A percentile compares a stretch with the other conserved stretches of the same genome.
Conservation (phyloP, 148 eudicot genomes). For the Fagopyrum tataricum region DNA sequence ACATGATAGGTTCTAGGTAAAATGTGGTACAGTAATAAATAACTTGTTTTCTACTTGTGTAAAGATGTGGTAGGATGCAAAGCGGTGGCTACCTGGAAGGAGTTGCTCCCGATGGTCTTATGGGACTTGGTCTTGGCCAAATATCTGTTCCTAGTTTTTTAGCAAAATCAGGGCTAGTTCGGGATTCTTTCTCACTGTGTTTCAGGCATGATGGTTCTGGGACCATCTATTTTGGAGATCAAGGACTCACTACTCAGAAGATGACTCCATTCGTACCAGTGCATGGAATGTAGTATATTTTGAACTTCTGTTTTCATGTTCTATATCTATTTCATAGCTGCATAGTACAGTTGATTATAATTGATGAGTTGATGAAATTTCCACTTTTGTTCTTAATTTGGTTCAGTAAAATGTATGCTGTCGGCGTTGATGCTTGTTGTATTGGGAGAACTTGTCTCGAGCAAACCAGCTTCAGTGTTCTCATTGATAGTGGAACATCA, state of each 20-base stretch:
- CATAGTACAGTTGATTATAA: not conserved
- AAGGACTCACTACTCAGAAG: constrained; percentile 48
- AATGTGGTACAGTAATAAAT: not conserved
- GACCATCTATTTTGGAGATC: constrained; percentile 79
- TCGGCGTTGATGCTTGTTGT: constrained; percentile 73
- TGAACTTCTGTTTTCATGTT: not conserved
- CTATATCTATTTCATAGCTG: not conserved
- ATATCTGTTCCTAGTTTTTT: constrained; percentile 78
- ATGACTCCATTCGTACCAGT: constrained; percentile 63
- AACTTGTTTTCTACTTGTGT: constrained; percentile 13
- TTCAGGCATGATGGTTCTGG: constrained; percentile 74
- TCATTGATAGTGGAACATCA: constrained; percentile 89
- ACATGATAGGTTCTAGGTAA: not conserved
- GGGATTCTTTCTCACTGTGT: constrained; percentile 79
- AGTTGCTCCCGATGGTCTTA: constrained; percentile 88
- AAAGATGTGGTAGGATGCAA: constrained; percentile 90
- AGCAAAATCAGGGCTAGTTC: constrained; percentile 70
- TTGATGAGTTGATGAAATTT: not conserved
- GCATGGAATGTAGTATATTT: constrained; percentile 59
- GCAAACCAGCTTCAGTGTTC: constrained; percentile 55
- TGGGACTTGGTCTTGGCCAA: constrained; percentile 87
- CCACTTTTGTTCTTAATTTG: constrained; percentile 12
- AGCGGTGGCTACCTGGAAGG: constrained; percentile 87
- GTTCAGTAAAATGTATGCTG: constrained; percentile 58
- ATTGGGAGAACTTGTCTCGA: constrained; percentile 63